These are phyloP conservation scores for Trametes gibbosa DNA, from an alignment of 768 basidiomycete genomes.

Conservation along the genomic window DNA sequence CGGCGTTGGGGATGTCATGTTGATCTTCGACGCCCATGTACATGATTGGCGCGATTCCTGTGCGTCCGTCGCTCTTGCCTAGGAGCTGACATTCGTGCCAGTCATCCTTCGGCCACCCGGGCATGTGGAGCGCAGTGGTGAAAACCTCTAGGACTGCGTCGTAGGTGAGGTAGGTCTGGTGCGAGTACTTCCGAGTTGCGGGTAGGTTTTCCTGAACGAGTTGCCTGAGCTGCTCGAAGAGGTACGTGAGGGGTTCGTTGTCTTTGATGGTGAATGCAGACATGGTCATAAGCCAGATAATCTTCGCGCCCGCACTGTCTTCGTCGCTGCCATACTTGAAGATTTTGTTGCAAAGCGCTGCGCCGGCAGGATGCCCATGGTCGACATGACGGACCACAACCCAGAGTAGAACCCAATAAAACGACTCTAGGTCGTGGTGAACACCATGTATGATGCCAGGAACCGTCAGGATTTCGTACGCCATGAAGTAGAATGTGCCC, in stretches of 20 bases:
- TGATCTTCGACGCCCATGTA: too few species aligned
- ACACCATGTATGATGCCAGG: neutral
- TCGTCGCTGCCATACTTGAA: neutral
- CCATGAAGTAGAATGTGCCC: constrained; percentile 5
- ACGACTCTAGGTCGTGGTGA: constrained; percentile 8
- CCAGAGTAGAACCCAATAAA: constrained; percentile 13
- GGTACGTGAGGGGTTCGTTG: neutral
- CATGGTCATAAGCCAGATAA: neutral
- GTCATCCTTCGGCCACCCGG: too few species aligned
- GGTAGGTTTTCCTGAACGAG: too few species aligned
- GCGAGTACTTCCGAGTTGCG: too few species aligned
- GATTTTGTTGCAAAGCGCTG: neutral
- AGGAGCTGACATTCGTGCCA: too few species aligned
- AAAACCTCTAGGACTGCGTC: too few species aligned
- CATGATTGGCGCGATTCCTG: too few species aligned
- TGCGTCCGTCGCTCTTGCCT: too few species aligned
- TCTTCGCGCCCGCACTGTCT: neutral
- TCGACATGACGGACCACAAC: too few species aligned
- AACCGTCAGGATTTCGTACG: neutral
- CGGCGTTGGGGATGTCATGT: too few species aligned
- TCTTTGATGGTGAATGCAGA: neutral
- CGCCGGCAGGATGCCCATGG: neutral
- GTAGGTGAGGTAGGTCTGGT: too few species aligned
- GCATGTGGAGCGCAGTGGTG: too few species aligned
- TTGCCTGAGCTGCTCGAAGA: neutral